A percentile compares a stretch with the other conserved stretches of the same genome.
Conservation (phyloP, 75 land plant species). For the Selaginella tamariscina region DNA sequence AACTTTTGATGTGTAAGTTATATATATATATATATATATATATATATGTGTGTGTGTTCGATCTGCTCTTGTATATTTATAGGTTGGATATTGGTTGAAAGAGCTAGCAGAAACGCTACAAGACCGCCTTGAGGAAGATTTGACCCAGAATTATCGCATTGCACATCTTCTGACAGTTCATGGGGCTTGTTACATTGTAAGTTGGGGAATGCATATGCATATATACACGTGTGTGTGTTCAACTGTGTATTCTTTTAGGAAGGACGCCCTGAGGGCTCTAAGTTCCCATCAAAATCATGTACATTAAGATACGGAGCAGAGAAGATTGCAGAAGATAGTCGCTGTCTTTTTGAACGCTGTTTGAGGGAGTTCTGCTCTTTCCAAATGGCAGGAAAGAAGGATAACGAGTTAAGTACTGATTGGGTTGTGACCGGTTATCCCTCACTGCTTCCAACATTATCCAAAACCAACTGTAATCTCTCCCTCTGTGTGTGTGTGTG, state of each 20-base stretch:
- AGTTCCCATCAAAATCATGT: constrained; percentile 92
- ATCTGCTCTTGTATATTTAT: neutral
- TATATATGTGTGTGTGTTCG: neutral
- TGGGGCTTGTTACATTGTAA: constrained; percentile 62
- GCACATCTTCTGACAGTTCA: constrained; percentile 76
- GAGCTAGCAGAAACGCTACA: constrained; percentile 71
- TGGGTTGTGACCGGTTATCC: constrained; percentile 78
- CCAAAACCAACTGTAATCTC: constrained; percentile 52
- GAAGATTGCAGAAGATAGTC: constrained; percentile 72
- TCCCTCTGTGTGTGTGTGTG: neutral
- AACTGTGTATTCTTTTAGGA: constrained; percentile 27
- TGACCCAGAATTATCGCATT: constrained; percentile 56
- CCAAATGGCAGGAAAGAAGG: constrained; percentile 21
- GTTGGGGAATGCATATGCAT: no score
- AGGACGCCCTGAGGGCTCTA: constrained; percentile 38
- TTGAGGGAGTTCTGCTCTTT: constrained; percentile 58
- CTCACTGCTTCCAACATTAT: constrained; percentile 64
- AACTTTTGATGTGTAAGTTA: constrained; percentile 47
- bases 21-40: neutral
- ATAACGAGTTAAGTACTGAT: constrained; percentile 8
- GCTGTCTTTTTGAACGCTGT: constrained; percentile 58
- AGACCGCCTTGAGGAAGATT: constrained; percentile 65
- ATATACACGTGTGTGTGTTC: neutral
- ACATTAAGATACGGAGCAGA: constrained; percentile 70
- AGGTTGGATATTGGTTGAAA: constrained; percentile 80